Evolutionary conservation across 371 early-diverging fungal species (phyloP).

Genomic region (Mortierella sp.): DNA sequence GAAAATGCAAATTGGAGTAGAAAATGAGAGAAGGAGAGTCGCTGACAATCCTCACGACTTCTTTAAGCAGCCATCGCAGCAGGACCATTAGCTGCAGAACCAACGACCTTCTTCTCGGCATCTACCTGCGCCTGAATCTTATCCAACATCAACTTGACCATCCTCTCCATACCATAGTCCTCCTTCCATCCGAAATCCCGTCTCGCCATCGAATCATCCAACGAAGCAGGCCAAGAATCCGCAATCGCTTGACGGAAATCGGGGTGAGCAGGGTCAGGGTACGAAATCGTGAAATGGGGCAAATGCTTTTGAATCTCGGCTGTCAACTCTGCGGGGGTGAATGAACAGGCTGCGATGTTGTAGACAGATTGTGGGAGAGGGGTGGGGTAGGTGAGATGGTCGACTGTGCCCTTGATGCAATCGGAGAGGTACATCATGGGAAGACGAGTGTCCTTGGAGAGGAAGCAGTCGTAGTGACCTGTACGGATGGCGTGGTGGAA

Average conservation of each 20-base stretch:
- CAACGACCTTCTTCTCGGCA: constrained; percentile 37
- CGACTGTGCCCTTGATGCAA: constrained; percentile 70
- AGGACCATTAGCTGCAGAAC: constrained; percentile 13
- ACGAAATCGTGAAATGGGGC: constrained; percentile 65
- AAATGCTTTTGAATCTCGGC: constrained; percentile 63
- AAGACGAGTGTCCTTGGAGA: constrained; percentile 63
- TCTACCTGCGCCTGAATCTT: constrained; percentile 58
- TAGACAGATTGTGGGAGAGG: constrained; percentile 66
- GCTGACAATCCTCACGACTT: too few species aligned
- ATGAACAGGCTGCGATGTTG: constrained; percentile 70
- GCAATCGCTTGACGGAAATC: constrained; percentile 75
- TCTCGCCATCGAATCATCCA: constrained; percentile 69
- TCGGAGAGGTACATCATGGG: constrained; percentile 77
- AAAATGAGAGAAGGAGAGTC: not conserved
- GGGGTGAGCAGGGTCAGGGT: constrained; percentile 57
- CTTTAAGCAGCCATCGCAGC: constrained; percentile 43
- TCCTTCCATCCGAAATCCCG: constrained; percentile 74
- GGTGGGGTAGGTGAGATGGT: constrained; percentile 65
- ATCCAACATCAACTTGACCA: constrained; percentile 58
- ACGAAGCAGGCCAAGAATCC: constrained; percentile 69
- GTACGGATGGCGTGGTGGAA: constrained; percentile 69
- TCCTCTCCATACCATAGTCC: constrained; percentile 62
- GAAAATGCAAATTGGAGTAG: not conserved
- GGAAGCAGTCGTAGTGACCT: constrained; percentile 66
- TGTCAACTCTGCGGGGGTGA: constrained; percentile 67